Evolutionary conservation across 345 rosid species (phyloP), one percentile per base, ranked within the genome.

Genomic region (Citrus medica): DNA sequence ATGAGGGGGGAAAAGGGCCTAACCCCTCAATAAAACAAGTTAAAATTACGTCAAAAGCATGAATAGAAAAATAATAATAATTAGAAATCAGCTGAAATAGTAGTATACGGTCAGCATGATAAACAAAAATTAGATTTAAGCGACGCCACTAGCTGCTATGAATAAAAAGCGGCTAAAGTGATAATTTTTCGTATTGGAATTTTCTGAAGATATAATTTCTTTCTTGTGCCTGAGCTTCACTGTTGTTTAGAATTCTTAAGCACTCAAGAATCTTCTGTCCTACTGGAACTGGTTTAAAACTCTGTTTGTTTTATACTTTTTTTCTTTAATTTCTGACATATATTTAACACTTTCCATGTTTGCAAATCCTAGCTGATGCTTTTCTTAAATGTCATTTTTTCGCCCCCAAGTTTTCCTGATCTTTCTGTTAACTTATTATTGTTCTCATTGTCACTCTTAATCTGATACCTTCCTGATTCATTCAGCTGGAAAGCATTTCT

Each of bases 401-500:
- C 59, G 17, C 13, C 51, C 25, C 61, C 4, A 24, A 9, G 4
- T 33, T 60, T 7, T 4, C 22, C 0, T 32, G 16, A 19, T 66
- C 53, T 76, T 72, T 77, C 30, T 28, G 28, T 21, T 17, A 12
- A 53, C 51, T 35, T 40, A 14, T 17, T 21, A 30, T 22, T 71
- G 9, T 27, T 46, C 66, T 67, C 53, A 13, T 76, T 33, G 46
- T 59, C 59, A 73, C 40, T 75, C 56, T 75, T 75, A 32, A 58
- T 72, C 53, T 37, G 65, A 48, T 46, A 17, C 37, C 68, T 82
- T 59, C 63, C 13, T 80, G 74, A 27, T 21, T 72, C 73, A 56
- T 83, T 77, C 81, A 91, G 95, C 80, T 91, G 14, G 93, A 87
- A 81, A 89, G 92, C 83, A 88, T 91, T 70, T 79, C 85, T 30